Percentiles rank a stretch among this genome's conserved stretches.
Evolutionary conservation across 129 eudicot genomes (phyloP).

Genomic region (Ambrosia artemisiifolia): DNA sequence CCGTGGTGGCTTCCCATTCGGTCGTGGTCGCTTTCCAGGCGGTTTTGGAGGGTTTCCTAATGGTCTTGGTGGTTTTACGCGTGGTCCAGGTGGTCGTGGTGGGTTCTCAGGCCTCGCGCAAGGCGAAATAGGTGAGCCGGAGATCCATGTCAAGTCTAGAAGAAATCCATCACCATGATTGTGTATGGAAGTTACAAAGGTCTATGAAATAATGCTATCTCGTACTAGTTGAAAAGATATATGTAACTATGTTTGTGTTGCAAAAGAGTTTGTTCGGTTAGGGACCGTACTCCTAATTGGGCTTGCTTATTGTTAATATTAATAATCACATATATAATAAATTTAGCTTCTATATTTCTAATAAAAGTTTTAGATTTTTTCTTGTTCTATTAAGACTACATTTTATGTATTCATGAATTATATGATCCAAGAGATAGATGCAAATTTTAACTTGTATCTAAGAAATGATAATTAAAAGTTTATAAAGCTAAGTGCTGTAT

Average conservation of each 20-base stretch:
- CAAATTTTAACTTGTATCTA: no score
- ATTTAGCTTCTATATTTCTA: not conserved
- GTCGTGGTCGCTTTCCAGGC: not conserved
- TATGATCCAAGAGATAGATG: no score
- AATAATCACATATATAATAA: not conserved
- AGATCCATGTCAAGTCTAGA: not conserved
- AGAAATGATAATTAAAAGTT: no score
- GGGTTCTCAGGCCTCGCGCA: not conserved
- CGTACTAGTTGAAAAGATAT: not conserved
- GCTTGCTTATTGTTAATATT: not conserved
- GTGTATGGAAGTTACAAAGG: not conserved
- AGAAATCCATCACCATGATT: conserved; percentile 17
- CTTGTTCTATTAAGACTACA: not conserved
- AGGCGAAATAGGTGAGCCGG: not conserved
- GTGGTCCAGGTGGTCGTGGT: conserved; percentile 3
- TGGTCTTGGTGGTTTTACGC: not conserved
- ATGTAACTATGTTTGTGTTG: not conserved
- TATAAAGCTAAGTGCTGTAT: no score
- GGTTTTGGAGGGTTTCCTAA: not conserved
- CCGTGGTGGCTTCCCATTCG: not conserved
- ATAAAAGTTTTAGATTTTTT: not conserved
- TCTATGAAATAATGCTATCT: conserved; percentile 3
- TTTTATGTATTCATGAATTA: not conserved
- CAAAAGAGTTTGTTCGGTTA: not conserved
- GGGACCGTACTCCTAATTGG: not conserved